Conservation (phyloP, 345 rosid genomes). For the Kandelia obovata region DNA sequence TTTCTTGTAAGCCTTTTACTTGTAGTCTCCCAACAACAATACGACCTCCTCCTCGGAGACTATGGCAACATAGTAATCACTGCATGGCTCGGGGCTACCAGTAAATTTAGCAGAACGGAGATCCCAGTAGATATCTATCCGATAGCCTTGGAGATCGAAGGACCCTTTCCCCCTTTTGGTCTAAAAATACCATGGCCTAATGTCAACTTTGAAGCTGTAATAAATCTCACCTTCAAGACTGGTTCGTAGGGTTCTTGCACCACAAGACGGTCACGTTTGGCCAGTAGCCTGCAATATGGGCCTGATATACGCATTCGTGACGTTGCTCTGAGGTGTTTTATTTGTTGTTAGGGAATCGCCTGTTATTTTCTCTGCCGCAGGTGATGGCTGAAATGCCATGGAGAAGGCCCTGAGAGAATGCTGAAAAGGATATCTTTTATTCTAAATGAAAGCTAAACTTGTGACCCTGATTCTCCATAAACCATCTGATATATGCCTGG, state of each 20-base stretch:
- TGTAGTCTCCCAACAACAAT: constrained; percentile 67
- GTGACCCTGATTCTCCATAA: neutral
- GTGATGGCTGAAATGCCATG: constrained; percentile 6
- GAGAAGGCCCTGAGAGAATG: constrained; percentile 16
- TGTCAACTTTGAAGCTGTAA: constrained; percentile 59
- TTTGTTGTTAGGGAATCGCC: constrained; percentile 38
- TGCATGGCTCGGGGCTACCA: constrained; percentile 66
- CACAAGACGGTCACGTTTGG: constrained; percentile 60
- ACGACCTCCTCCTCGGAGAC: constrained; percentile 86
- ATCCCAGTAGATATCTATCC: constrained; percentile 72
- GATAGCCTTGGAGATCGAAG: constrained; percentile 55
- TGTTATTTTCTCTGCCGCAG: constrained; percentile 43
- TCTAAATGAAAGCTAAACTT: neutral
- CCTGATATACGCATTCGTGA: constrained; percentile 60
- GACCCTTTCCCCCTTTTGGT: constrained; percentile 73
- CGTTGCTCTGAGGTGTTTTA: constrained; percentile 66
- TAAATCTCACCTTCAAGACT: constrained; percentile 53
- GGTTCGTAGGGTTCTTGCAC: constrained; percentile 71
- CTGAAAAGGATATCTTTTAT: constrained; percentile 2
- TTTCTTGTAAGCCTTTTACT: constrained; percentile 74
- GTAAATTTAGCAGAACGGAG: constrained; percentile 69
- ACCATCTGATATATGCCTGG: too few species aligned
- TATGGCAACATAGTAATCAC: constrained; percentile 74
- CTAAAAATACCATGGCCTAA: constrained; percentile 90
- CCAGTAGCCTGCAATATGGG: constrained; percentile 58